Evolutionary conservation across 805 yeast species (phyloP).

Genomic region (Candida germanica): DNA sequence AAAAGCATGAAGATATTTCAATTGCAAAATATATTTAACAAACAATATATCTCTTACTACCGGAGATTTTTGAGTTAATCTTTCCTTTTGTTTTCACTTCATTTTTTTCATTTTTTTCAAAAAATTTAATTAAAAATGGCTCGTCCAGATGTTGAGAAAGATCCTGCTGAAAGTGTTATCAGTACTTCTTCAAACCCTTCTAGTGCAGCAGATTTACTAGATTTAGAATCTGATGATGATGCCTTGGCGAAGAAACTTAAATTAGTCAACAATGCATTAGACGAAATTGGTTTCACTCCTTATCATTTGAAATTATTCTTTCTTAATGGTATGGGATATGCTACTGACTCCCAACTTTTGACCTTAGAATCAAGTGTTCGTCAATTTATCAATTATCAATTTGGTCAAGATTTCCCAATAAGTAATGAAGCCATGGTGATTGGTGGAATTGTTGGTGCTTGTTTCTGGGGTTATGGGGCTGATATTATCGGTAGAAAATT

Average conservation of each 20-base stretch:
- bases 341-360: conserved; percentile 30
- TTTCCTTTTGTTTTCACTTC: too few relatives aligned
- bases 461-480: conserved; percentile 56
- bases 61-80: too few relatives aligned
- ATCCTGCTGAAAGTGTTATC: conserved; percentile 8
- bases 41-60: too few relatives aligned
- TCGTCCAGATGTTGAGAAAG: conserved; percentile 8
- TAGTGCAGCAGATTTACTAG: conserved; percentile 17
- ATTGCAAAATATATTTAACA: too few relatives aligned
- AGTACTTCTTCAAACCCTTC: conserved; percentile 9
- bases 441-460: conserved; percentile 51
- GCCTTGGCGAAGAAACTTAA: conserved; percentile 40
- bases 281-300: conserved; percentile 49
- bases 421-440: conserved; percentile 26
- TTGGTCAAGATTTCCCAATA: conserved; percentile 22
- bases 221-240: conserved; percentile 26
- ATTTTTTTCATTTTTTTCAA: background rate
- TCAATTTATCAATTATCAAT: conserved; percentile 25
- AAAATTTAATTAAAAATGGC: background rate
- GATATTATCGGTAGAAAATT: conserved; percentile 53
- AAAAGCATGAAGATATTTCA: background rate
- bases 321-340: conserved; percentile 37
- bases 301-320: conserved; percentile 34
- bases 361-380: conserved; percentile 22
- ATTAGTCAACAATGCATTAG: conserved; percentile 51